Percentiles rank a stretch among this genome's conserved stretches.
Evolutionary conservation across 2,329 filamentous ascomycete genomes (phyloP).

Genomic region (Sclerotinia trifoliorum): DNA sequence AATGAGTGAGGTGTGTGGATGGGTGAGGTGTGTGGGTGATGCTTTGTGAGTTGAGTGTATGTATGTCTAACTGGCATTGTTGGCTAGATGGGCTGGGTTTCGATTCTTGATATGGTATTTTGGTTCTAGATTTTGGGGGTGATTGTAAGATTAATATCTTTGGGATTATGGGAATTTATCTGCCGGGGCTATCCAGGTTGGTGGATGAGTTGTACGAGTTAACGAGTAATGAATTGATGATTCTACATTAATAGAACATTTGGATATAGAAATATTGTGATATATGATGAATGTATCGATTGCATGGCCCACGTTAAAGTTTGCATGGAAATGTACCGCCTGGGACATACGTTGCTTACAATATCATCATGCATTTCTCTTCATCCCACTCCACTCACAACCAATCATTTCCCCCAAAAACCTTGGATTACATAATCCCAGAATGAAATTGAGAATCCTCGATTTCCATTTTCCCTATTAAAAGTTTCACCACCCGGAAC

Average conservation of each 20-base stretch:
- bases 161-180: neutral
- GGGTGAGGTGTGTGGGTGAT: neutral
- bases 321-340: too few species aligned
- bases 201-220: neutral
- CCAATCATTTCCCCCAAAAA: neutral
- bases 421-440: neutral
- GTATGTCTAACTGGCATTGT: neutral
- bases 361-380: neutral
- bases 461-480: too few species aligned
- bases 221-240: neutral
- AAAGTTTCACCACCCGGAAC: too few species aligned
- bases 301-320: neutral
- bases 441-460: too few species aligned
- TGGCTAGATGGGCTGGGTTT: neutral
- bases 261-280: neutral
- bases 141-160: neutral
- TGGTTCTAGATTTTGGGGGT: neutral
- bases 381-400: neutral
- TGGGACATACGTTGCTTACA: too few species aligned
- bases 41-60: too few species aligned
- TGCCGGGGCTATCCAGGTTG: neutral
- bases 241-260: neutral
- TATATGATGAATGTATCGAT: neutral
- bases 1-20: neutral
- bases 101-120: neutral